Conservation (phyloP, 306 rosid species). For the Prinsepia uniflora region DNA sequence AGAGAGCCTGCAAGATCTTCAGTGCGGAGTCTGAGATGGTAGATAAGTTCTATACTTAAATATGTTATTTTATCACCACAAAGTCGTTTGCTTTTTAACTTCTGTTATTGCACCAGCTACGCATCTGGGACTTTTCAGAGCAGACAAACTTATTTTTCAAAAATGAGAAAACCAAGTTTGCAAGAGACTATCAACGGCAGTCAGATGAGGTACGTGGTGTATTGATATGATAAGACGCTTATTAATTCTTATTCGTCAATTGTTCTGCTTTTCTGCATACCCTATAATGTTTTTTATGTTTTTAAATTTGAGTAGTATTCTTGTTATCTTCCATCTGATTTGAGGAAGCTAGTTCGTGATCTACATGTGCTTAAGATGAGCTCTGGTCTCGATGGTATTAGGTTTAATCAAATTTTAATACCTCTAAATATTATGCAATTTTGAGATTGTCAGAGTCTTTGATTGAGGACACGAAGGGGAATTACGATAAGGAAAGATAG, state of each 20-base stretch:
- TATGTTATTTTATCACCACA: slow-evolving; percentile 22
- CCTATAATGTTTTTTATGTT: neutral
- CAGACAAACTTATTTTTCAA: slow-evolving; percentile 52
- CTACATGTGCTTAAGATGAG: neutral
- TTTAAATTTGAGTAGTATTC: neutral
- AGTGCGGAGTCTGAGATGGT: slow-evolving; percentile 85
- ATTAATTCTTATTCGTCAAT: neutral
- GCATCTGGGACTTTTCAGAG: slow-evolving; percentile 91
- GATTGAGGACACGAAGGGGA: neutral
- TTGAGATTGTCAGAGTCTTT: neutral
- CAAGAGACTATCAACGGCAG: slow-evolving; percentile 55
- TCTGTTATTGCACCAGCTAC: slow-evolving; percentile 54
- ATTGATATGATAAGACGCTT: slow-evolving; percentile 3
- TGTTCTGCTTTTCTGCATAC: neutral
- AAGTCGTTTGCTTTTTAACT: slow-evolving; percentile 28
- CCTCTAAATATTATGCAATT: neutral
- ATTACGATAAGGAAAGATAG: neutral
- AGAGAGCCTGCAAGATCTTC: slow-evolving; percentile 90
- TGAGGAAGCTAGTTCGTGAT: neutral
- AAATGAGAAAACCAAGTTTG: slow-evolving; percentile 42
- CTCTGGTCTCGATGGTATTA: neutral
- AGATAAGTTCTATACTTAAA: slow-evolving; percentile 28
- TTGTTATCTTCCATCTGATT: neutral
- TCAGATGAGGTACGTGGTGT: slow-evolving; percentile 66
- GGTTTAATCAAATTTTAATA: neutral